These are phyloP conservation scores for Ocimum tenuiflorum DNA, from an alignment of 257 asterid genomes.

Conservation along the genomic window DNA sequence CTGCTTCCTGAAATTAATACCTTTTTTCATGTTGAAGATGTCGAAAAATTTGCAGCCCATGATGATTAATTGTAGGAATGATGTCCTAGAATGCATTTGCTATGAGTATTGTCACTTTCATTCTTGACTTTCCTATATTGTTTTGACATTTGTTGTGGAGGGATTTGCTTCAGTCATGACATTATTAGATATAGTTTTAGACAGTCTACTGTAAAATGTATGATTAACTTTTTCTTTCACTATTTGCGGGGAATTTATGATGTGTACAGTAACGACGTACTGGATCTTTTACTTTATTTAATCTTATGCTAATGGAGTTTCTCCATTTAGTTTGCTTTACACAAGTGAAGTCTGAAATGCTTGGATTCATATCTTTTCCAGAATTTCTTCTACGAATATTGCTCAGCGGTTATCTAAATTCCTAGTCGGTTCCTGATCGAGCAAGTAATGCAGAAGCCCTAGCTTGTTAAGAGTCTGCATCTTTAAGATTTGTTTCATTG, in stretches of 20 bases:
- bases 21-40: neutral
- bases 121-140: neutral
- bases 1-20: neutral
- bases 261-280: neutral
- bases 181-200: neutral
- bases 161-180: neutral
- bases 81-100: no score
- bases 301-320: neutral
- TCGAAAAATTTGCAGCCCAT: neutral
- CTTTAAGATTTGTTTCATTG: neutral
- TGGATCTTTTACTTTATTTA: neutral
- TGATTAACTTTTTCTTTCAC: no score
- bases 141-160: neutral
- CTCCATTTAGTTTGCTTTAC: neutral
- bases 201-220: neutral
- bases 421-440: neutral
- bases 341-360: neutral
- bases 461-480: neutral
- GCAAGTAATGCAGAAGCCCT: slow-evolving; percentile 18
- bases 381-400: slow-evolving; percentile 21
- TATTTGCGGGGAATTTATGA: neutral
- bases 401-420: slow-evolving; percentile 10
- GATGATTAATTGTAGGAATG: no score
- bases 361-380: slow-evolving; percentile 9
- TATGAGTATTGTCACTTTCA: neutral